Evolutionary conservation across 1,284 basidiomycete genomes (phyloP).

Genomic region (Athelia sp.): DNA sequence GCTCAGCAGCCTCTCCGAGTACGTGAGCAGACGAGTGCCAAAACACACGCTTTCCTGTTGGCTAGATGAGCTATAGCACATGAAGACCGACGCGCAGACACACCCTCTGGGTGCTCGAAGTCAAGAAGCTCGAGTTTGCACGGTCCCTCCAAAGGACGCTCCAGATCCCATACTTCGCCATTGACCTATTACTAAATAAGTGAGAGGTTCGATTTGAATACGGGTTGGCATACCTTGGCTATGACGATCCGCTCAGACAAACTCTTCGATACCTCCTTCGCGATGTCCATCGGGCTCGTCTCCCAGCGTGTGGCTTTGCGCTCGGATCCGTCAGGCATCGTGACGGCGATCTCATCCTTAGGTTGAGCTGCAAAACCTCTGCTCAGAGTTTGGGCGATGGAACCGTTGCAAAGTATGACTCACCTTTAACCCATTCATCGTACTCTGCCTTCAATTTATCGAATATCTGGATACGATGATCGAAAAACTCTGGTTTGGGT

Average conservation of each 20-base stretch:
- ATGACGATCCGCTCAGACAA: conserved; percentile 91
- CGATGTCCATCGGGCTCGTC: conserved; percentile 93
- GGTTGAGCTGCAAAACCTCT: conserved; percentile 70
- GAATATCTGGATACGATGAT: conserved; percentile 87
- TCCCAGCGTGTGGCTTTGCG: conserved; percentile 89
- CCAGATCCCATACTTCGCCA: conserved; percentile 90
- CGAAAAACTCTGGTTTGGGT: conserved; percentile 86
- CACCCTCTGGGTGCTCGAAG: conserved; percentile 93
- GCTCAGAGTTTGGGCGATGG: conserved; percentile 6
- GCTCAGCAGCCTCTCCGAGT: conserved; percentile 95
- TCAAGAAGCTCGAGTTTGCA: conserved; percentile 85
- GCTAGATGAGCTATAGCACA: conserved; percentile 3
- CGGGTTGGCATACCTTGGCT: conserved; percentile 62
- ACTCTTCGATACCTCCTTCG: conserved; percentile 83
- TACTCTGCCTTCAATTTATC: conserved; percentile 87
- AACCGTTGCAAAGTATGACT: conserved; percentile 9
- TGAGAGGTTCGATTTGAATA: not conserved
- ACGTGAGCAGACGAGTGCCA: conserved; percentile 99
- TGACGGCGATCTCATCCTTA: conserved; percentile 80
- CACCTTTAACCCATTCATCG: conserved; percentile 77
- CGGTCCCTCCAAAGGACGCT: conserved; percentile 85
- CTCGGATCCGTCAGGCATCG: conserved; percentile 83
- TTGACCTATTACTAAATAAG: conserved; percentile 58
- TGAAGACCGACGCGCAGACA: conserved; percentile 4
- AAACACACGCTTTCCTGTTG: conserved; percentile 87